Base-by-base conservation (phyloP, 2,329 filamentous ascomycete species). In the Camillea tinctor region DNA sequence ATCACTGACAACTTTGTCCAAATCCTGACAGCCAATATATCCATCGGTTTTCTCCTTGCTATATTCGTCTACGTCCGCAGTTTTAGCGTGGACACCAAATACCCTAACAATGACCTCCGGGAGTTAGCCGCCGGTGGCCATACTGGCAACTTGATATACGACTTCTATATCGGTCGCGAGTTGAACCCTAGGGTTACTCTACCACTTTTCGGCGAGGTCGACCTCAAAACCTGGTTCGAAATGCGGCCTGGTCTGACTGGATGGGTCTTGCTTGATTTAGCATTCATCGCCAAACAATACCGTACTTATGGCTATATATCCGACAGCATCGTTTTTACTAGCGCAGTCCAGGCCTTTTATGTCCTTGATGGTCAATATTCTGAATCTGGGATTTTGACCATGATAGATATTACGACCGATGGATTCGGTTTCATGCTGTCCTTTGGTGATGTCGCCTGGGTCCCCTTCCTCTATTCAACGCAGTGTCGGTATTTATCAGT, bases 81-180 rank as follows among this genome's bases (percentile, higher is more conserved):
- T 72, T 97, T 97, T 79, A 83, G 83, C 58, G 90, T 97, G 64
- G 89, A 91, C 73, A 77, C 87, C n/a, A 87, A 86, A 52, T 65
- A 68, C 36, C 63, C 66, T 17, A 92, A 96, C 74, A 80, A 83
- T 19, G 83, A 89, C 54, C 80, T 85, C 65, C 90, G 93, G 50
- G 90, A 96, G 73, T 83, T 98, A 7, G 93, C 93, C 0, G 86
- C 86, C 1, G 93, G 93, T 40, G 93, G 93, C 17, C 85, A 90
- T 71, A 88, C 87, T 0, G 94, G 93, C 60, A 97, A 96, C 74
- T 79, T 92, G 64, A 77, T 98, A 40, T 97, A 98, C 75, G 94
- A 98, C 76, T 98, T 93, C 87, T 98, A 93, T 78, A 97, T 98
- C 65, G 94, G 94, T 19, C 91, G 94, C 36, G 94, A 98, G 76